Evolutionary conservation across 1,284 basidiomycete species (phyloP), one percentile per base, ranked within the genome.

Genomic region (Athelia sp.): DNA sequence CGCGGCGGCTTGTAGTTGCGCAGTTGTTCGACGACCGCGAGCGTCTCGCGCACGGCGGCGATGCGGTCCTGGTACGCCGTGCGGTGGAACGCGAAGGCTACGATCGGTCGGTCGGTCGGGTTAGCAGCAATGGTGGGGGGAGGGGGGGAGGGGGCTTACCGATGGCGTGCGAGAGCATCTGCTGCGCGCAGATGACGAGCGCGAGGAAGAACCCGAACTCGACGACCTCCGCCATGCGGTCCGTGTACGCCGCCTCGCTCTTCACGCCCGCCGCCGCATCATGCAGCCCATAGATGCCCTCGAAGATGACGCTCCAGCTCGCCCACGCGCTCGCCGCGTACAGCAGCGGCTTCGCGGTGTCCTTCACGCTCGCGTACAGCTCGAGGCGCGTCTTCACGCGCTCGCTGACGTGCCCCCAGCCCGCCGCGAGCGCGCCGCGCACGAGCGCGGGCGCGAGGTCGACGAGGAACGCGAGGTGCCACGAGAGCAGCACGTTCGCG

Each of bases 371-470:
- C 58, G 79, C 74, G 61, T 87, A 90, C 50, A 82, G 66, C 60
- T 89, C 86, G 35, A 88, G 68, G 24, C 76, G 74, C 2, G 72
- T 70, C 65, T 87, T 88, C 62, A 87, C 65, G 17, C 59, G 59
- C 58, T 90, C 87, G 23, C 80, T 83, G 45, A 90, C 79, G 57
- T 87, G 85, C 1, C 87, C 87, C 87, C 87, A 90, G 11, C 73
- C 67, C 4, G 77, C 65, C 19, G 76, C 69, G 53, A 90, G 75
- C 49, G 76, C 55, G 54, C 75, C 72, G 38, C 74, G 77, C 46
- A 72, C 57, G 44, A 84, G 49, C 40, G 71, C 68, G 11, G 86
- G 87, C 48, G 85, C 62, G 48, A 89, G 66, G 61, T 89, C 82
- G 56, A 87, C 70, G 52, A 84, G 65, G 65, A 88, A 70, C 4